Percentiles rank a stretch among this genome's conserved stretches.
These are phyloP conservation scores for Pelargonium nanum DNA, from an alignment of 345 rosid species.

Conservation along the genomic window DNA sequence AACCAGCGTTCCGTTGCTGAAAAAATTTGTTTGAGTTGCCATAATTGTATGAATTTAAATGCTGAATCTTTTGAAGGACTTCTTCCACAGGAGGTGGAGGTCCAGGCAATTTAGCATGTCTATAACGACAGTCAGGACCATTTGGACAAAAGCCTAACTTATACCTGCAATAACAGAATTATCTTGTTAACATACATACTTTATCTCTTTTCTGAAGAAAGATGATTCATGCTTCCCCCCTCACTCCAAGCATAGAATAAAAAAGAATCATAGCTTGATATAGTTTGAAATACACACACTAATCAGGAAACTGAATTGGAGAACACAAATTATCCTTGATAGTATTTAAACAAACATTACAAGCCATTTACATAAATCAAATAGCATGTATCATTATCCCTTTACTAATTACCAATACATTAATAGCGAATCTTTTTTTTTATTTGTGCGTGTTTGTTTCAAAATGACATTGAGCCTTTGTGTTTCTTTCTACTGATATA, in stretches of 20 bases:
- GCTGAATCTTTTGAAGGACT: slow-evolving; percentile 94
- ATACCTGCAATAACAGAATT: slow-evolving; percentile 45
- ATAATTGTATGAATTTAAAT: slow-evolving; percentile 50
- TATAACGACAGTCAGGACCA: slow-evolving; percentile 91
- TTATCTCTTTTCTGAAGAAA: not conserved
- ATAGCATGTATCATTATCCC: not conserved
- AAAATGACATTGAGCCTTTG: too few species aligned
- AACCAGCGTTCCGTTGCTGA: slow-evolving; percentile 51
- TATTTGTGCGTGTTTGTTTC: not conserved
- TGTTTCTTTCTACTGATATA: not conserved
- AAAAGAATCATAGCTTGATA: too few species aligned
- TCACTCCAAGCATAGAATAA: not conserved
- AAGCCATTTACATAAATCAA: not conserved
- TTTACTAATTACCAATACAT: not conserved
- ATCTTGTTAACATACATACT: not conserved
- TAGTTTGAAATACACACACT: too few species aligned
- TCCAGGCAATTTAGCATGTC: slow-evolving; percentile 90
- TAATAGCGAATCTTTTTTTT: too few species aligned
- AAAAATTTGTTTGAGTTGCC: slow-evolving; percentile 55
- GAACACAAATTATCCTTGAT: too few species aligned
- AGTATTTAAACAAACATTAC: too few species aligned
- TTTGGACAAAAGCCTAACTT: slow-evolving; percentile 98
- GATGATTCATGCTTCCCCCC: not conserved
- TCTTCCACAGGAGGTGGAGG: slow-evolving; percentile 96
- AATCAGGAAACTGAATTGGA: too few species aligned